A percentile compares a stretch with the other conserved stretches of the same genome.
Conservation (phyloP, 129 eudicot genomes). For the Tagetes patula region DNA sequence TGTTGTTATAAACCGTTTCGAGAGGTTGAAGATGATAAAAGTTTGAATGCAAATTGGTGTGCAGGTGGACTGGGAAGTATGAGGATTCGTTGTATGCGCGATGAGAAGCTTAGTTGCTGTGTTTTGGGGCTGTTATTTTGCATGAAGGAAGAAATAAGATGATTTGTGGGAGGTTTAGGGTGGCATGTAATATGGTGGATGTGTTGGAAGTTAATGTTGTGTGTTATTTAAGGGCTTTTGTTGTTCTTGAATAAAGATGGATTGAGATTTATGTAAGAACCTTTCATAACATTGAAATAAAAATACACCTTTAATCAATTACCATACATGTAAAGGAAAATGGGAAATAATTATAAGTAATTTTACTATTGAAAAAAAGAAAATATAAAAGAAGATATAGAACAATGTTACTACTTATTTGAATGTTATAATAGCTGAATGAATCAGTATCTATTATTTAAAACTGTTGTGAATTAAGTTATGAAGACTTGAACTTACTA, state of each 20-base stretch:
- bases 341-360: no score
- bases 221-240: neutral
- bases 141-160: conserved; percentile 20
- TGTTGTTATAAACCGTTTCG: neutral
- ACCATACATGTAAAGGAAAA: no score
- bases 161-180: conserved; percentile 1
- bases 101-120: conserved; percentile 17
- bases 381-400: no score
- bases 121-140: neutral
- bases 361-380: no score
- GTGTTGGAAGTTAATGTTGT: conserved; percentile 13
- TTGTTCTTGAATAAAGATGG: neutral
- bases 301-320: no score
- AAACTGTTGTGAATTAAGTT: no score
- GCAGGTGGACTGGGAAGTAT: conserved; percentile 93
- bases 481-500: no score
- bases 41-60: conserved; percentile 8
- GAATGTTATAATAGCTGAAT: no score
- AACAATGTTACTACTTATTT: no score
- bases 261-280: neutral
- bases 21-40: conserved; percentile 8
- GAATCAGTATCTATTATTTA: no score
- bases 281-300: no score
- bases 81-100: conserved; percentile 70
- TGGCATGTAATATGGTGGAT: conserved; percentile 16